Evolutionary conservation across 2,329 filamentous ascomycete species (phyloP).

Genomic region (Bertia moriformis): DNA sequence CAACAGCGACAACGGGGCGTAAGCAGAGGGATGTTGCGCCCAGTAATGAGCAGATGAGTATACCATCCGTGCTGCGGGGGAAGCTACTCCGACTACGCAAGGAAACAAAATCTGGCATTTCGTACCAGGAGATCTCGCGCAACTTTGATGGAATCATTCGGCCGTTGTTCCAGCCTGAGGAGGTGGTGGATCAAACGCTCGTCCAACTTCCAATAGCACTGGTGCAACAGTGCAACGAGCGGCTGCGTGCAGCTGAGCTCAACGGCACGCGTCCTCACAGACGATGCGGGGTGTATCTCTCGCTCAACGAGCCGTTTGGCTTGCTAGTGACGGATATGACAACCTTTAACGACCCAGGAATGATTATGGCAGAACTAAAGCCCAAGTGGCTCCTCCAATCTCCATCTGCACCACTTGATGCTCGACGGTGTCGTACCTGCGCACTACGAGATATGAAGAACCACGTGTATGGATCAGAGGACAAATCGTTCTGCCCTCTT

Average conservation of each 20-base stretch:
- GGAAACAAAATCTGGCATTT: conserved; percentile 19
- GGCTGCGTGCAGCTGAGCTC: conserved; percentile 18
- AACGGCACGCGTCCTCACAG: conserved; percentile 16
- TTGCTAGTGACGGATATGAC: conserved; percentile 31
- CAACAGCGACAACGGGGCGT: background rate
- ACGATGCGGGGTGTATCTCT: conserved; percentile 26
- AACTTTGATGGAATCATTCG: conserved; percentile 21
- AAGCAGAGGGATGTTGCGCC: too few species aligned
- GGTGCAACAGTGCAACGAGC: conserved; percentile 19
- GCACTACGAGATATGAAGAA: conserved; percentile 29
- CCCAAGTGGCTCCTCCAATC: conserved; percentile 34
- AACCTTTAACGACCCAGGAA: conserved; percentile 10
- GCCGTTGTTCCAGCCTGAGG: conserved; percentile 22
- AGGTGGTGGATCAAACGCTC: conserved; percentile 25
- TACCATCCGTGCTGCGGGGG: conserved; percentile 9
- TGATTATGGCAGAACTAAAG: conserved; percentile 27
- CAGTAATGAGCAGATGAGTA: conserved; percentile 3
- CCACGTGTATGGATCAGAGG: conserved; percentile 10
- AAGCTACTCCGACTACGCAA: conserved; percentile 30
- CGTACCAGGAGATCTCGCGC: conserved; percentile 20
- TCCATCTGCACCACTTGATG: conserved; percentile 24
- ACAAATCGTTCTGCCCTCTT: conserved; percentile 27
- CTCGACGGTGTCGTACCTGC: conserved; percentile 28
- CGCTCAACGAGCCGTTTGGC: conserved; percentile 23
- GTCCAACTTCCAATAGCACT: conserved; percentile 19